phyloP scores from a whole-genome alignment of 176 grass and related monocot species.

The Themeda triandra region DNA sequence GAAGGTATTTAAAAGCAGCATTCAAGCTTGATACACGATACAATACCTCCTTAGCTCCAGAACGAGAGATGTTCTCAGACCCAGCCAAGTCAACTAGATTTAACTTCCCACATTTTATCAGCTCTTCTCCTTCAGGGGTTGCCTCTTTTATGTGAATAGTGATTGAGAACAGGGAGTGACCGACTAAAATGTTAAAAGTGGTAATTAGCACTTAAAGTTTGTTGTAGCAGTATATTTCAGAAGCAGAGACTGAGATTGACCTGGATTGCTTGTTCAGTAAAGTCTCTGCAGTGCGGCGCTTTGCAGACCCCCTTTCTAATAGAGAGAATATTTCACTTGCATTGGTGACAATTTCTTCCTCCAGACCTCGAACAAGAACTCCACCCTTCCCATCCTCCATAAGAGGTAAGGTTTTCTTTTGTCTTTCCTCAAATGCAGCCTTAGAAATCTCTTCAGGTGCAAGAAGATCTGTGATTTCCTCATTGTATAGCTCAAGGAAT shows the following conservation, averaged over 20 bases:
- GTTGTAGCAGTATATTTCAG: not conserved
- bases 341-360: constrained; percentile 96
- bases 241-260: constrained; percentile 26
- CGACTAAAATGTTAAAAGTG: constrained; percentile 58
- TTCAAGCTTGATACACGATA: not conserved
- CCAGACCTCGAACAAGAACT: constrained; percentile 86
- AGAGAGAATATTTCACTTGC: constrained; percentile 84
- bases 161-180: constrained; percentile 95
- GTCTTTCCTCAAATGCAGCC: constrained; percentile 65
- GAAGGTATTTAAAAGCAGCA: not conserved
- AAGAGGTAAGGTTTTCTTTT: constrained; percentile 83
- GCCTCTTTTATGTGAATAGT: constrained; percentile 99
- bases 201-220: constrained; percentile 21
- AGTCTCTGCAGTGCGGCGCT: constrained; percentile 91
- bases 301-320: constrained; percentile 93
- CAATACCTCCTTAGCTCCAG: constrained; percentile 91
- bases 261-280: constrained; percentile 98
- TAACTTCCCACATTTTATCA: constrained; percentile 96
- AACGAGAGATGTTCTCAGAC: constrained; percentile 95
- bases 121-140: constrained; percentile 96
- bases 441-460: constrained; percentile 93
- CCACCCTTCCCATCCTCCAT: constrained; percentile 99
- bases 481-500: constrained; percentile 93
- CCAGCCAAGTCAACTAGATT: constrained; percentile 97
- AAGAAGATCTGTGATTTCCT: constrained; percentile 96